Evolutionary conservation across 225 moss, liverwort and hornwort species (phyloP).

Genomic region (Marchantia paleacea): DNA sequence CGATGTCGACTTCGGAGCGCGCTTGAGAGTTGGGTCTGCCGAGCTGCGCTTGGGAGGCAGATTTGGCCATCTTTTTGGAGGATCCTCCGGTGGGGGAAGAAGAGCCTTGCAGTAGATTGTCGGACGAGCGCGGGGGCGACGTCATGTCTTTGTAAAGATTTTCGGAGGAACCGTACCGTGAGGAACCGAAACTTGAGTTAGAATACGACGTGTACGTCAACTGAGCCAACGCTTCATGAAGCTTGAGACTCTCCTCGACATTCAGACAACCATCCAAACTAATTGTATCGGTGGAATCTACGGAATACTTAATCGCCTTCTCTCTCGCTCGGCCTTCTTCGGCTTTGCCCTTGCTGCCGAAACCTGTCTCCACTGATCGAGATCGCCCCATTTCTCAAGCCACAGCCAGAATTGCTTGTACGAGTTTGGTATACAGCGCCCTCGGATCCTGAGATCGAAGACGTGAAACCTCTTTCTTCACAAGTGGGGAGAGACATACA

Average conservation of each 20-base stretch:
- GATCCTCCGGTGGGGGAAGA: constrained; percentile 13
- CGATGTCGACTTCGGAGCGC: constrained; percentile 2
- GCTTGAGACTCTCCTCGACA: constrained; percentile 26
- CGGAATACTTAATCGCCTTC: constrained; percentile 23
- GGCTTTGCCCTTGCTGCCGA: constrained; percentile 17
- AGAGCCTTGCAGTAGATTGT: not conserved
- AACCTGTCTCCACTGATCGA: constrained; percentile 10
- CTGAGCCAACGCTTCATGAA: constrained; percentile 18
- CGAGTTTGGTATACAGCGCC: not conserved
- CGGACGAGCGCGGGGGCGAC: not conserved
- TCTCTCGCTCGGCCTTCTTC: constrained; percentile 31
- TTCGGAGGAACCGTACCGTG: not conserved
- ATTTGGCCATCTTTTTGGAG: not conserved
- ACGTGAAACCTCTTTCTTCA: constrained; percentile 20
- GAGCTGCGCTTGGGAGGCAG: not conserved
- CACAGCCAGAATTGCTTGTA: not conserved
- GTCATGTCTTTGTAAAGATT: constrained; percentile 10
- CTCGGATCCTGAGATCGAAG: constrained; percentile 25
- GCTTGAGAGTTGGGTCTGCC: not conserved
- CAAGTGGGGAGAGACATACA: constrained; percentile 28
- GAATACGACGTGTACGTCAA: not conserved
- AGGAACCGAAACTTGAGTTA: constrained; percentile 2
- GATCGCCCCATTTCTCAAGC: constrained; percentile 20
- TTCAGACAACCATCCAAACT: constrained; percentile 21
- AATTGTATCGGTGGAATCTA: not conserved